A percentile compares a stretch with the other conserved stretches of the same genome.
These are phyloP conservation scores for Xanthoconium purpureum DNA, from an alignment of 768 basidiomycete genomes.

Conservation along the genomic window DNA sequence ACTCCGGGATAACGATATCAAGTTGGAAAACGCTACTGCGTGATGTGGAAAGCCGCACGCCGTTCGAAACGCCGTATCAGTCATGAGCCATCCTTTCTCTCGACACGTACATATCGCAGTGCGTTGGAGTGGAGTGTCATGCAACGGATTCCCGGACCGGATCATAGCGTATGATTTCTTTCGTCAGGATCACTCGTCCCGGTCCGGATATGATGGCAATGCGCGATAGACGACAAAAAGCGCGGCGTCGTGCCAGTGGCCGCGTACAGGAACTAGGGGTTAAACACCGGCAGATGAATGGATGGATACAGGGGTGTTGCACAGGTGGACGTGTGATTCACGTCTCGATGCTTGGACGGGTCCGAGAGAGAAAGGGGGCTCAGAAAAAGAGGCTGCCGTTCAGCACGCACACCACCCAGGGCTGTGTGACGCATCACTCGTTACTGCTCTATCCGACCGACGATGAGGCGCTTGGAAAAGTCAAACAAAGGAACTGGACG, in stretches of 20 bases:
- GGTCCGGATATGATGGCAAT: too few relatives aligned
- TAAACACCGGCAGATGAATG: too few relatives aligned
- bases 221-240: background rate
- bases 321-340: background rate
- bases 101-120: too few relatives aligned
- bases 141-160: too few relatives aligned
- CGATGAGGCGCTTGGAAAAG: background rate
- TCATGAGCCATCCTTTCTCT: too few relatives aligned
- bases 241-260: background rate
- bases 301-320: background rate
- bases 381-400: background rate
- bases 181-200: too few relatives aligned
- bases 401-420: conserved; percentile 4
- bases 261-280: background rate
- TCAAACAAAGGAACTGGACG: background rate
- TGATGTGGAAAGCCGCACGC: too few relatives aligned
- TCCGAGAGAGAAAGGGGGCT: background rate
- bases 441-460: background rate
- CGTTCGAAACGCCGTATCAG: too few relatives aligned
- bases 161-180: too few relatives aligned
- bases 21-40: too few relatives aligned
- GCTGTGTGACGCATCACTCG: conserved; percentile 10
- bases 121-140: too few relatives aligned
- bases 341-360: background rate
- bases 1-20: too few relatives aligned